Percentiles rank a stretch among this genome's conserved stretches.
Conservation (phyloP, 768 basidiomycete species). For the Pleurotus salmoneostramineus region DNA sequence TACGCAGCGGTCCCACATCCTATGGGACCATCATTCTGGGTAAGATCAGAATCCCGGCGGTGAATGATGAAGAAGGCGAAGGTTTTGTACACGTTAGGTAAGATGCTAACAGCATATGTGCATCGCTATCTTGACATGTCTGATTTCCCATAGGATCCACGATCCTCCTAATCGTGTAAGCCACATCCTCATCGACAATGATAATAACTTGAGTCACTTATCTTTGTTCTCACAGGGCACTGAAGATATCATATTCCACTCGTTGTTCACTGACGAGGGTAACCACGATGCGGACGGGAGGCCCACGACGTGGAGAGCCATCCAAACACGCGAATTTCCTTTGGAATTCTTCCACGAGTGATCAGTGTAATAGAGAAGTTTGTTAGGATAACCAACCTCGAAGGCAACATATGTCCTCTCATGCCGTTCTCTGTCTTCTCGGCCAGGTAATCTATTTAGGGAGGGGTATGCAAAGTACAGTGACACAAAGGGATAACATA, state of each 20-base stretch:
- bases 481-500: conserved; percentile 3
- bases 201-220: neutral
- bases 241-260: conserved; percentile 69
- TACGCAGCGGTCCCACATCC: conserved; percentile 53
- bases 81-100: conserved; percentile 74
- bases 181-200: conserved; percentile 3
- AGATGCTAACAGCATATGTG: conserved; percentile 15
- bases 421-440: neutral
- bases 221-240: conserved; percentile 34
- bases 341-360: conserved; percentile 73
- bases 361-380: conserved; percentile 8
- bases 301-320: conserved; percentile 58
- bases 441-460: conserved; percentile 2
- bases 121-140: conserved; percentile 1
- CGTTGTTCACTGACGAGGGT: conserved; percentile 62
- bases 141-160: conserved; percentile 49
- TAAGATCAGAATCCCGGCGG: conserved; percentile 68
- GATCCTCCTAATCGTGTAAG: conserved; percentile 69
- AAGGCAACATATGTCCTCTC: neutral
- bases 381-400: too few relatives aligned
- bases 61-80: conserved; percentile 57
- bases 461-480: conserved; percentile 12
- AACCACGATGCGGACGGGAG: conserved; percentile 39
- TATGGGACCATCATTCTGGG: conserved; percentile 69
- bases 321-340: conserved; percentile 54